Base-by-base conservation (phyloP, 2,329 filamentous ascomycete genomes). In the Incumbomyces lentus region DNA sequence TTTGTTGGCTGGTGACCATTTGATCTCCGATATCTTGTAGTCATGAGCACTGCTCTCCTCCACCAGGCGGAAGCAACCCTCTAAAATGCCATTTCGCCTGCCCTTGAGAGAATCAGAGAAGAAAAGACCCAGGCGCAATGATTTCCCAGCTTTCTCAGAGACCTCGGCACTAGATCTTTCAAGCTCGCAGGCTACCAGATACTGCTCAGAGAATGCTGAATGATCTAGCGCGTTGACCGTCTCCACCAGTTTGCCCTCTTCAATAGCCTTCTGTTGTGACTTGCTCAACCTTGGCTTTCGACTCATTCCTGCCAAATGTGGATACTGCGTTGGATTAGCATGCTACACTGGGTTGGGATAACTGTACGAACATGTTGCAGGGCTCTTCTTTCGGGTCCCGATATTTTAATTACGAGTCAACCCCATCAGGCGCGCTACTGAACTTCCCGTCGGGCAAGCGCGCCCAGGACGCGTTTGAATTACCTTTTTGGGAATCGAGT, bases 1-100 rank as follows among this genome's bases (percentile, higher is more conserved):
- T 61, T 81, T 82, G 31, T 69, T 67, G 2, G 57, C 54, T 0
- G 68, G 64, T 4, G 74, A 69, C 78, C 78, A 82, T 43, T 76
- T 75, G 1, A 45, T 45, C 17, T 45, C 42, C 8, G 42, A 45
- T 37, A 33, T 11, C 19, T 45, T 45, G 19, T 45, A 45, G 34
- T 45, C 33, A 14, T 29, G 12, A 17, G 42, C 42, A 37, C 42
- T 45, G 34, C 33, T 45, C 22, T 45, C 55, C 51, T 74, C 65
- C 42, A 82, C 66, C 6, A 82, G 66, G 3, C 63, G 54, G 49
- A 78, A 69, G 57, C 76, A 79, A 17, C 64, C 60, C n/a, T 69
- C 59, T 29, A 78, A 59, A 37, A 73, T 68, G 1, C 51, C 33
- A 1, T 53, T 18, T 1, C 40, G 10, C 45, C 29, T 4, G 29